Evolutionary conservation across 228 moss, liverwort and hornwort genomes (phyloP).

Genomic region (Sphagnum magellanicum): DNA sequence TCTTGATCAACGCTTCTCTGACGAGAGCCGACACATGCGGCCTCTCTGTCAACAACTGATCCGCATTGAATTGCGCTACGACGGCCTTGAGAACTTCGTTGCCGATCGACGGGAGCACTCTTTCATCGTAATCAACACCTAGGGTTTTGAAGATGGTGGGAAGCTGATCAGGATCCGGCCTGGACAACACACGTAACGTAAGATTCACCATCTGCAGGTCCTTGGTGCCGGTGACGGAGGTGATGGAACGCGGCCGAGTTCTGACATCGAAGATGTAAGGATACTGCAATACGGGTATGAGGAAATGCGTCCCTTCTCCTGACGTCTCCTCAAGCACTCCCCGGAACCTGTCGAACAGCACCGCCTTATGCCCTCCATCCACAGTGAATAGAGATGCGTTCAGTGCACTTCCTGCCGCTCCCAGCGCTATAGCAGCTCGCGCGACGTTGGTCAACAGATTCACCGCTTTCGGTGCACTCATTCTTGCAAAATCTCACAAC

Average conservation of each 20-base stretch:
- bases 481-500: slow-evolving; percentile 1
- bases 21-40: slow-evolving; percentile 82
- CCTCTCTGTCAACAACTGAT: slow-evolving; percentile 83
- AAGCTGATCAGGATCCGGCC: slow-evolving; percentile 56
- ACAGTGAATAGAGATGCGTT: slow-evolving; percentile 79
- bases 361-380: slow-evolving; percentile 87
- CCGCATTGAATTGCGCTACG: slow-evolving; percentile 94
- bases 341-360: slow-evolving; percentile 81
- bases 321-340: slow-evolving; percentile 72
- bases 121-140: slow-evolving; percentile 84
- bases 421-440: slow-evolving; percentile 66
- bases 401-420: slow-evolving; percentile 54
- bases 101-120: slow-evolving; percentile 86
- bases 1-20: slow-evolving; percentile 70
- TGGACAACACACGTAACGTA: slow-evolving; percentile 79
- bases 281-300: slow-evolving; percentile 78
- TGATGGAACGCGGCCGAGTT: slow-evolving; percentile 74
- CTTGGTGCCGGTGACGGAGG: slow-evolving; percentile 90
- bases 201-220: slow-evolving; percentile 97
- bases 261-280: slow-evolving; percentile 86
- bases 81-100: slow-evolving; percentile 93
- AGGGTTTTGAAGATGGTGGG: slow-evolving; percentile 89
- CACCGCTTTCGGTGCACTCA: slow-evolving; percentile 65
- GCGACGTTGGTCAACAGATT: slow-evolving; percentile 69
- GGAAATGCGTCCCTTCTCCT: slow-evolving; percentile 79